A percentile compares a stretch with the other conserved stretches of the same genome.
phyloP scores from a whole-genome alignment of 2,329 filamentous ascomycete species.

The Colletotrichum echinochloae region DNA sequence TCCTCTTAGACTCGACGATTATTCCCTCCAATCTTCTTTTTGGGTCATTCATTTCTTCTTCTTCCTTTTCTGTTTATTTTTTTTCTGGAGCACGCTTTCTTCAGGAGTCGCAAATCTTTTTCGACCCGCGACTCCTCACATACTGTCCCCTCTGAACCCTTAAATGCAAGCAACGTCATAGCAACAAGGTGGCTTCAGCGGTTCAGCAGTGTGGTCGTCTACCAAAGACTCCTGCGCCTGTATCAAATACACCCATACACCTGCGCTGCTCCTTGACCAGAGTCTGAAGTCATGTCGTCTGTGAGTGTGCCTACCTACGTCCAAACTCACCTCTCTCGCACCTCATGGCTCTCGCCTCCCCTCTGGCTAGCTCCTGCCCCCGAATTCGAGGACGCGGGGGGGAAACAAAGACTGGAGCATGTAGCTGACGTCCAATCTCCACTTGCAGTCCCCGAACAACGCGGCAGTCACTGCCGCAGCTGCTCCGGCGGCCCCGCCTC shows the following conservation, averaged over 20 bases:
- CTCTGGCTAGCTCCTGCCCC: neutral
- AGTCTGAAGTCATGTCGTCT: conserved; percentile 39
- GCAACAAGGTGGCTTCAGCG: conserved; percentile 30
- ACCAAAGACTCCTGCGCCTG: conserved; percentile 18
- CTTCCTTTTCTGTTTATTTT: conserved; percentile 13
- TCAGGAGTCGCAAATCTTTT: conserved; percentile 10
- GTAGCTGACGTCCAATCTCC: neutral
- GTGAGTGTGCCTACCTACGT: conserved; percentile 17
- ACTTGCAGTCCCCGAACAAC: conserved; percentile 19
- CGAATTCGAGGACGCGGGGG: neutral
- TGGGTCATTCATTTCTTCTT: conserved; percentile 30
- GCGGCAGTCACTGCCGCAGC: conserved; percentile 25
- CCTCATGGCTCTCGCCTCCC: no score
- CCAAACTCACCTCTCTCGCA: no score
- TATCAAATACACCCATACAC: conserved; percentile 8
- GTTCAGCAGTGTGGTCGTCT: conserved; percentile 37
- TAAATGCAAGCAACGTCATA: conserved; percentile 39
- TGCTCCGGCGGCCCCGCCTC: conserved; percentile 10
- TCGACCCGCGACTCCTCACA: neutral
- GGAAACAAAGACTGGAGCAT: neutral
- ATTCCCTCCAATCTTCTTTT: conserved; percentile 5
- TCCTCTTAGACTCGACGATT: conserved; percentile 8
- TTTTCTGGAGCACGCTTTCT: conserved; percentile 15
- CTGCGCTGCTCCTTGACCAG: conserved; percentile 34
- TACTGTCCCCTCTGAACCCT: conserved; percentile 11